Evolutionary conservation across 2,329 filamentous ascomycete species (phyloP).

Genomic region (Thelonectria rubi): DNA sequence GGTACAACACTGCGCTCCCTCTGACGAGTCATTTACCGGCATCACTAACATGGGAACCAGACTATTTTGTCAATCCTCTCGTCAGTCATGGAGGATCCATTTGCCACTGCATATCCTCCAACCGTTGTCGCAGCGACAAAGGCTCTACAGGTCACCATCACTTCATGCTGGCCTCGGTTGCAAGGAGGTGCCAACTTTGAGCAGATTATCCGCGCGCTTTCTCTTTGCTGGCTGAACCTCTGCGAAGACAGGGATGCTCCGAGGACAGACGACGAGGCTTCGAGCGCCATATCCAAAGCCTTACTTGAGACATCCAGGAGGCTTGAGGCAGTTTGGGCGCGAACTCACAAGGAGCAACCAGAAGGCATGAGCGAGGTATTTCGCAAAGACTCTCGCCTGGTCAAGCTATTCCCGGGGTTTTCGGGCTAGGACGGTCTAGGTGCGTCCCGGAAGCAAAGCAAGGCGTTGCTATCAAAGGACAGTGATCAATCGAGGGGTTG

Average conservation of each 20-base stretch:
- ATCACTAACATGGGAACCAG: conserved; percentile 47
- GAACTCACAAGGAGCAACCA: conserved; percentile 23
- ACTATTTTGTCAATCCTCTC: conserved; percentile 74
- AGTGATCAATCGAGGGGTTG: conserved; percentile 66
- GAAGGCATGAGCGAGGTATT: conserved; percentile 33
- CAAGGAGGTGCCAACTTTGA: conserved; percentile 62
- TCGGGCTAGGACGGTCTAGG: conserved; percentile 2
- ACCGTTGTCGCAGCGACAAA: conserved; percentile 62
- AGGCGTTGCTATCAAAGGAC: background rate
- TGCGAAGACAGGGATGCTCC: conserved; percentile 51
- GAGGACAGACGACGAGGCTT: background rate
- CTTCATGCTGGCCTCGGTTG: conserved; percentile 76
- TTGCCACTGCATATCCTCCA: conserved; percentile 64
- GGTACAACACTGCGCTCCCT: conserved; percentile 48
- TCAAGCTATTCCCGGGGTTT: conserved; percentile 36
- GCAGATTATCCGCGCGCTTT: conserved; percentile 70
- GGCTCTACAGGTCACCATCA: conserved; percentile 66
- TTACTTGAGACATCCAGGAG: conserved; percentile 34
- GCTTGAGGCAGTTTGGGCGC: conserved; percentile 37
- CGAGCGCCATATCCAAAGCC: conserved; percentile 25
- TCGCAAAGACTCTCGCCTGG: conserved; percentile 43
- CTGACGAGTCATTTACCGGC: background rate
- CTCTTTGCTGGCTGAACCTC: conserved; percentile 70
- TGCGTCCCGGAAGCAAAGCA: background rate
- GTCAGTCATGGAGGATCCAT: conserved; percentile 73